Conservation (phyloP, 176 grass and related monocot genomes). For the Urochloa ruziziensis region DNA sequence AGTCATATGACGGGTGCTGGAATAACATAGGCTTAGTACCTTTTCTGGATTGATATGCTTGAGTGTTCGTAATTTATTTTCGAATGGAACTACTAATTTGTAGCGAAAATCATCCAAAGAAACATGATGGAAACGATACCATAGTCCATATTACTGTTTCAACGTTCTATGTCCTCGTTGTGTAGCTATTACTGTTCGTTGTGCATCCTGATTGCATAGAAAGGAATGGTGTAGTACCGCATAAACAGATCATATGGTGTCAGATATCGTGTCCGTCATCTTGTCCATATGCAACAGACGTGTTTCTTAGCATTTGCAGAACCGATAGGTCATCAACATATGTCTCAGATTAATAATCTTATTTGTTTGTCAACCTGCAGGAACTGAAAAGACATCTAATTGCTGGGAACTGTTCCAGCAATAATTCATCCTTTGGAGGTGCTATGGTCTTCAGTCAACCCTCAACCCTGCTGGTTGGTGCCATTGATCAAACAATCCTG, state of each 20-base stretch:
- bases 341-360: background rate
- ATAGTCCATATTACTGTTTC: too few relatives aligned
- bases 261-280: background rate
- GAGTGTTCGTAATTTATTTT: background rate
- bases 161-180: background rate
- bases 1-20: too few relatives aligned
- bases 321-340: background rate
- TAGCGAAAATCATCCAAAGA: background rate
- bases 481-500: constrained; percentile 10
- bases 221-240: background rate
- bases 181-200: background rate
- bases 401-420: background rate
- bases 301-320: background rate
- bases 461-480: background rate
- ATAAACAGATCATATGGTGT: background rate
- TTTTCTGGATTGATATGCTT: background rate
- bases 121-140: background rate
- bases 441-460: constrained; percentile 7
- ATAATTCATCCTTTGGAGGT: constrained; percentile 5
- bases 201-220: background rate
- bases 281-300: background rate
- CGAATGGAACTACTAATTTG: background rate
- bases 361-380: constrained; percentile 35
- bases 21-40: background rate
- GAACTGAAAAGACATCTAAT: constrained; percentile 6